phyloP scores from a whole-genome alignment of 148 eudicot species.

The Heliamphora exappendiculata region DNA sequence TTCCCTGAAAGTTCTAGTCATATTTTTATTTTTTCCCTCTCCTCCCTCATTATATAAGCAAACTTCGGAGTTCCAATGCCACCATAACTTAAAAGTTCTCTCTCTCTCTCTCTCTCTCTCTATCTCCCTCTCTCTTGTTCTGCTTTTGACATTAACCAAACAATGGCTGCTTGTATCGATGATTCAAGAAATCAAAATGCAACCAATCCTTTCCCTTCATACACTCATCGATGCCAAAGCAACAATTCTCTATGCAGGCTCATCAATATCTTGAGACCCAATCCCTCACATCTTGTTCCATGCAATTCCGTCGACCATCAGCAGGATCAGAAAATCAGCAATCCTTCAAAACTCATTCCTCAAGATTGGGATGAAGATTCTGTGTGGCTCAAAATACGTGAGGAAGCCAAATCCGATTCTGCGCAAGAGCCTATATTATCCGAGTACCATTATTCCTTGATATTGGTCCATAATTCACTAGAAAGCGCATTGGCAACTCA shows the following conservation, averaged over 20 bases:
- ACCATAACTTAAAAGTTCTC: not conserved
- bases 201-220: not conserved
- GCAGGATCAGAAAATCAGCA: not conserved
- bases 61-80: constrained; percentile 2
- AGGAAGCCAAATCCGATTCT: constrained; percentile 23
- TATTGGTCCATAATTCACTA: constrained; percentile 27
- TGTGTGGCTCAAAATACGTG: constrained; percentile 24
- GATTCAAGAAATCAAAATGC: constrained; percentile 7
- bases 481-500: constrained; percentile 34
- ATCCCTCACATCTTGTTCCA: not conserved
- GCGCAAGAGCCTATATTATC: constrained; percentile 35
- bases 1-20: constrained; percentile 14
- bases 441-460: constrained; percentile 18
- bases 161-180: constrained; percentile 18
- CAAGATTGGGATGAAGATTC: constrained; percentile 1
- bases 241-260: constrained; percentile 5
- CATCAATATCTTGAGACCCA: constrained; percentile 1
- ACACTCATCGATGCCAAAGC: not conserved
- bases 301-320: not conserved
- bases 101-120: not conserved
- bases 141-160: not conserved
- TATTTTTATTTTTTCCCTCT: too few species aligned
- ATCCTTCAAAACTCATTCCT: not conserved
- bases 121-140: too few species aligned
- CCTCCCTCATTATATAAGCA: not conserved